Conservation (phyloP, 2,329 filamentous ascomycete species). For the Aspergillus sp. region DNA sequence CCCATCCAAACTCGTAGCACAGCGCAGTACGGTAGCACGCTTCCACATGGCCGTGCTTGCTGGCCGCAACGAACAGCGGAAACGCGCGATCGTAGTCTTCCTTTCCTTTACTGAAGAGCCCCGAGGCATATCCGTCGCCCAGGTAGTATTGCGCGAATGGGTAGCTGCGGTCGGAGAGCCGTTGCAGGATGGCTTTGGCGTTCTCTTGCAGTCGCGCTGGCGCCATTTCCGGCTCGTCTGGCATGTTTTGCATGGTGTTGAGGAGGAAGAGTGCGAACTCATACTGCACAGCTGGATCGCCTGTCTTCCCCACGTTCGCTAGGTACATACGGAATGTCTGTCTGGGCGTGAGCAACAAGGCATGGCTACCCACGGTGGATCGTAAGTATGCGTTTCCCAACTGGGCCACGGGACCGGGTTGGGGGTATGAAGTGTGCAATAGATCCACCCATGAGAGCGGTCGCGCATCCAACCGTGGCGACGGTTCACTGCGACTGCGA, state of each 20-base stretch:
- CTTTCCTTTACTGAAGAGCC: constrained; percentile 89
- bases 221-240: constrained; percentile 35
- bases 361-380: constrained; percentile 74
- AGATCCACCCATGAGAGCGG: constrained; percentile 55
- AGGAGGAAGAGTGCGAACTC: constrained; percentile 95
- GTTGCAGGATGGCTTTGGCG: constrained; percentile 81
- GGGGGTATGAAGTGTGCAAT: constrained; percentile 65
- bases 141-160: constrained; percentile 98
- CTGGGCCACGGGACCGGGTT: constrained; percentile 58
- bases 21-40: constrained; percentile 87
- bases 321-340: constrained; percentile 98
- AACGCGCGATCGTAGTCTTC: constrained; percentile 88
- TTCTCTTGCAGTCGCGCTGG: constrained; percentile 66
- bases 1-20: constrained; percentile 98
- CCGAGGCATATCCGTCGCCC: constrained; percentile 86
- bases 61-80: constrained; percentile 82
- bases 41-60: constrained; percentile 95
- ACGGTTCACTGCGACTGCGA: constrained; percentile 44
- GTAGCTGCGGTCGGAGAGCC: constrained; percentile 76
- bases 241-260: constrained; percentile 54
- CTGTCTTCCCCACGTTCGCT: constrained; percentile 94
- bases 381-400: constrained; percentile 77
- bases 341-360: constrained; percentile 79
- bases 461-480: constrained; percentile 48
- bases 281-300: constrained; percentile 81